A percentile compares a stretch with the other conserved stretches of the same genome.
Evolutionary conservation across 495 filamentous ascomycete species (phyloP).

Genomic region (Penicillium salamii): DNA sequence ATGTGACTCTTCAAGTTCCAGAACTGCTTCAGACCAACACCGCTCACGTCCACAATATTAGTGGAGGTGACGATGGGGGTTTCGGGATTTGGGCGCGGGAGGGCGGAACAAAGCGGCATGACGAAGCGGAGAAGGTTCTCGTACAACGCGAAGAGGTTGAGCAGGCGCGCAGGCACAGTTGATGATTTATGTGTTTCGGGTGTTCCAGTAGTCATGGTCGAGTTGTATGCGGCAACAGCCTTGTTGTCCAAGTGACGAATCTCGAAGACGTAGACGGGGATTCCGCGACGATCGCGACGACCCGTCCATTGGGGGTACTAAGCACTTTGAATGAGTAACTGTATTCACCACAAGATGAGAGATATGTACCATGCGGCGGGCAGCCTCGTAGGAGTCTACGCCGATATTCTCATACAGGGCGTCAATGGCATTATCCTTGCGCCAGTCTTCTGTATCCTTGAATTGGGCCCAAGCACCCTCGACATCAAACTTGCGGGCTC

Average conservation of each 20-base stretch:
- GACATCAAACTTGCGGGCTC: conserved; percentile 71
- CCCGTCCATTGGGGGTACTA: conserved; percentile 95
- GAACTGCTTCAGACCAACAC: conserved; percentile 83
- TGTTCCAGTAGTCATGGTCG: conserved; percentile 53
- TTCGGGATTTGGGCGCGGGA: conserved; percentile 66
- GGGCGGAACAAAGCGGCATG: conserved; percentile 73
- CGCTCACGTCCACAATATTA: conserved; percentile 85
- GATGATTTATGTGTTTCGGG: conserved; percentile 55
- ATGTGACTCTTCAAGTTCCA: conserved; percentile 90
- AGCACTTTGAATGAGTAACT: neutral
- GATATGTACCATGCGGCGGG: conserved; percentile 64
- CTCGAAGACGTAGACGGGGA: conserved; percentile 86
- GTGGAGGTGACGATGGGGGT: conserved; percentile 82
- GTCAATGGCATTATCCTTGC: conserved; percentile 72
- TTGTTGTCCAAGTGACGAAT: conserved; percentile 79
- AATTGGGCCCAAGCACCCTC: conserved; percentile 79
- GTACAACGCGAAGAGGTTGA: conserved; percentile 83
- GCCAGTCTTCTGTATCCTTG: conserved; percentile 85
- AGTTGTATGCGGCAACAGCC: conserved; percentile 71
- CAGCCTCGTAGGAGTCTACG: conserved; percentile 75
- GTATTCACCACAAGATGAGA: neutral
- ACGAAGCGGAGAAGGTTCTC: conserved; percentile 87
- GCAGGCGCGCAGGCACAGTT: conserved; percentile 59
- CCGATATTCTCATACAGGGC: conserved; percentile 75
- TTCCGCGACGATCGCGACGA: conserved; percentile 79